A percentile compares a stretch with the other conserved stretches of the same genome.
Conservation (phyloP, 2,329 filamentous ascomycete species). For the Venturia oleaginea region DNA sequence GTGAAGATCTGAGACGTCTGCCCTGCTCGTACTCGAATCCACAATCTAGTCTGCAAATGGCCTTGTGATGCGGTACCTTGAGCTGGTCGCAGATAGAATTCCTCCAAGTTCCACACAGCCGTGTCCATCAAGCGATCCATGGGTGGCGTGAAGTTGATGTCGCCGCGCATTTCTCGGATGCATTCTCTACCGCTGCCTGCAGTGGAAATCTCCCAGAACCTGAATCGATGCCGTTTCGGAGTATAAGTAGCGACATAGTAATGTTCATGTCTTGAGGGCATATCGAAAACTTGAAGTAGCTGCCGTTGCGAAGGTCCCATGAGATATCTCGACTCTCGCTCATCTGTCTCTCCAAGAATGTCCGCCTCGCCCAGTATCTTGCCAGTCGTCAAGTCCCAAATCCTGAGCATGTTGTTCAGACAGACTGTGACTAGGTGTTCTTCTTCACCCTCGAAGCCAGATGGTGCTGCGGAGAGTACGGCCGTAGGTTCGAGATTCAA, state of each 20-base stretch:
- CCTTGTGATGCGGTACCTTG: conserved; percentile 26
- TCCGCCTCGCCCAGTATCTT: conserved; percentile 70
- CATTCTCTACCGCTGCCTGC: conserved; percentile 48
- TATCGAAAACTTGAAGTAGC: conserved; percentile 63
- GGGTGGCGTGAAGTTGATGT: conserved; percentile 54
- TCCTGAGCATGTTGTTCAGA: conserved; percentile 77
- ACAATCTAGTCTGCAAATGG: conserved; percentile 29
- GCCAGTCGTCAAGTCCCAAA: conserved; percentile 82
- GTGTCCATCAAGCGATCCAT: conserved; percentile 41
- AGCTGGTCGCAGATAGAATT: conserved; percentile 34
- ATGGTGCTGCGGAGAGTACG: conserved; percentile 32
- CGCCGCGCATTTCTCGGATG: conserved; percentile 63
- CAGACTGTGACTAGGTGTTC: conserved; percentile 68
- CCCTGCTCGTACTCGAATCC: conserved; percentile 47
- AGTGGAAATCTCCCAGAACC: conserved; percentile 74
- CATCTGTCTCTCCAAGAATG: conserved; percentile 63
- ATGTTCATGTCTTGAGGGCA: conserved; percentile 37
- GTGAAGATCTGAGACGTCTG: conserved; percentile 54
- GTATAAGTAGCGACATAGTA: conserved; percentile 75
- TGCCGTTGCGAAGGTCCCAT: conserved; percentile 73
- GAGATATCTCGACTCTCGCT: conserved; percentile 40
- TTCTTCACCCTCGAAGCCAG: conserved; percentile 29
- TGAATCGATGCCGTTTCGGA: conserved; percentile 83
- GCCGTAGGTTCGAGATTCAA: conserved; percentile 49
- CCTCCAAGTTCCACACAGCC: conserved; percentile 42